phyloP scores from a whole-genome alignment of 192 early-diverging fungal species.

The Chytriomyces sp. region DNA sequence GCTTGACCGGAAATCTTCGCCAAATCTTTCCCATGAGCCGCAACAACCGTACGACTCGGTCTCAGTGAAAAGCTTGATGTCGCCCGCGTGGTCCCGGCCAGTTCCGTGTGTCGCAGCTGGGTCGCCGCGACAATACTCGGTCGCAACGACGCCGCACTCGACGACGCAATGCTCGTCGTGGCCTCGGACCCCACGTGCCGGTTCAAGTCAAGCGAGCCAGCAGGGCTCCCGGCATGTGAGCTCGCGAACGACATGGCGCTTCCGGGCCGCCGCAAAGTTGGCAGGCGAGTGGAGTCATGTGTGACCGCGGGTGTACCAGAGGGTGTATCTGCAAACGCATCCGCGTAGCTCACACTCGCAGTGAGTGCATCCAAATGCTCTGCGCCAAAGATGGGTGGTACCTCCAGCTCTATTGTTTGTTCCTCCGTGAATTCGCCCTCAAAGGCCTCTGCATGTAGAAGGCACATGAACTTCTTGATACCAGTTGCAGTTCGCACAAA shows the following conservation, averaged over 20 bases:
- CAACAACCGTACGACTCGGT: background rate
- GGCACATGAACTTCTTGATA: background rate
- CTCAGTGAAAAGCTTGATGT: background rate
- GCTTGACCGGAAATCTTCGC: no score
- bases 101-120: background rate
- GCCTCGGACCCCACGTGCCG: background rate
- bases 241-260: background rate
- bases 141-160: background rate
- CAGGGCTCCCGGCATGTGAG: background rate
- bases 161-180: background rate
- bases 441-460: slow-evolving; percentile 7
- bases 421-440: background rate
- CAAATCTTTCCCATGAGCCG: background rate
- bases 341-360: background rate
- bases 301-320: background rate
- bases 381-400: slow-evolving; percentile 24
- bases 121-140: background rate
- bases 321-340: no score
- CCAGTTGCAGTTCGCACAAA: slow-evolving; percentile 8
- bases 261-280: background rate
- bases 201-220: background rate
- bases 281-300: background rate
- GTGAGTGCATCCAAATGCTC: slow-evolving; percentile 5
- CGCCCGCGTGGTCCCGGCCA: background rate
- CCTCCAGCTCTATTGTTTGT: background rate